These are phyloP conservation scores for Helminthosporium solani DNA, from an alignment of 2,329 filamentous ascomycete genomes.

Conservation along the genomic window DNA sequence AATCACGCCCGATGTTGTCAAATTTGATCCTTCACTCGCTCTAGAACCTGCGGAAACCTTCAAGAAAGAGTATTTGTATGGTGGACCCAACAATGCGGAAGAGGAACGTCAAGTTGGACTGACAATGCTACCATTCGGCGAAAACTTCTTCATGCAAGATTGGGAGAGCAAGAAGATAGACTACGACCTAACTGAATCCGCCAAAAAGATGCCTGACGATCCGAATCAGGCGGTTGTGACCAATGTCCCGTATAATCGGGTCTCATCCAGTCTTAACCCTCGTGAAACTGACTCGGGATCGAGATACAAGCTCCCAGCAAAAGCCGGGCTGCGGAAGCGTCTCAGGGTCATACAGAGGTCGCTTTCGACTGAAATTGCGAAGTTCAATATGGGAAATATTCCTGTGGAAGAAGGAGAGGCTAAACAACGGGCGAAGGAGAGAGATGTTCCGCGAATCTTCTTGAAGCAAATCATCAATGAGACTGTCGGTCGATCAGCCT, in stretches of 20 bases:
- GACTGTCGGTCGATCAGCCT: background rate
- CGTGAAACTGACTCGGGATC: conserved; percentile 28
- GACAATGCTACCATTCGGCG: conserved; percentile 27
- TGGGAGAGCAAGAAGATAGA: conserved; percentile 34
- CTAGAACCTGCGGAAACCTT: background rate
- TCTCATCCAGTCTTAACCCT: background rate
- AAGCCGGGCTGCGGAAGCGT: background rate
- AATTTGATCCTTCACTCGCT: no score
- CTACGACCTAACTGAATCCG: conserved; percentile 22
- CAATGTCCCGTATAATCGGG: conserved; percentile 17
- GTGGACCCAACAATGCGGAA: conserved; percentile 21
- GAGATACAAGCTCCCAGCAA: conserved; percentile 26
- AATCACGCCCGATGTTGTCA: no score
- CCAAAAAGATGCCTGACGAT: conserved; percentile 9
- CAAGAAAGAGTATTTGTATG: conserved; percentile 25
- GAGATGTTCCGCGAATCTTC: conserved; percentile 23
- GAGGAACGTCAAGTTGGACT: conserved; percentile 27
- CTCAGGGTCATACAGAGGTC: background rate
- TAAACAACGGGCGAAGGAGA: conserved; percentile 2
- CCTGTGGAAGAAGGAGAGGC: background rate
- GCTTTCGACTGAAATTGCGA: conserved; percentile 3
- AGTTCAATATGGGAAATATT: conserved; percentile 11
- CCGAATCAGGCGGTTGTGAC: conserved; percentile 14
- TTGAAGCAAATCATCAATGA: conserved; percentile 13
- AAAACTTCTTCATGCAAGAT: conserved; percentile 28